Conservation (phyloP, 73 alveolate genomes). For the Tetrahymena malaccensis region DNA sequence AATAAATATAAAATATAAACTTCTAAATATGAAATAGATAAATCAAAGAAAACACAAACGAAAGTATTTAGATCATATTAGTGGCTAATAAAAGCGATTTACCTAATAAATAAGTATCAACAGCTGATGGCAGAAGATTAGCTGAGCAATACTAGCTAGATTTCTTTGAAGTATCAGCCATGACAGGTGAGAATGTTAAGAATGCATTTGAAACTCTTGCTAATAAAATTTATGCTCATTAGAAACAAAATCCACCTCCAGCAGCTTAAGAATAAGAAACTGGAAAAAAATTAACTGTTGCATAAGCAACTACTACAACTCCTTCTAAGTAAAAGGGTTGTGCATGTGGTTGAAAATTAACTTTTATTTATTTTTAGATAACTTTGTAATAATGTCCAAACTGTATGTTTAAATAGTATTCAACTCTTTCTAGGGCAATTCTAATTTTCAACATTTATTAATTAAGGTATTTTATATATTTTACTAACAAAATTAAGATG, state of each 20-base stretch:
- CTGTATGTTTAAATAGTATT: not conserved
- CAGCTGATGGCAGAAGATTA: conserved; percentile 49
- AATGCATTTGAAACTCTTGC: not conserved
- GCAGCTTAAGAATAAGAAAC: not conserved
- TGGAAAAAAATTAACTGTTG: not conserved
- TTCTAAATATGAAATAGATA: not conserved
- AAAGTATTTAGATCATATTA: conserved; percentile 6
- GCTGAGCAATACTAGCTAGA: conserved; percentile 11
- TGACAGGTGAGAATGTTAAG: not conserved
- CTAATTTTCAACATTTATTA: too few species aligned
- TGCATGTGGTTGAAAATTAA: not conserved
- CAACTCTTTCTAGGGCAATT: not conserved
- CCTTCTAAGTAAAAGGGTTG: not conserved
- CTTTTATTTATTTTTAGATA: not conserved
- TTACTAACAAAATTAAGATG: too few species aligned
- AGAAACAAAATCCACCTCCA: not conserved
- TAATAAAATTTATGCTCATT: not conserved
- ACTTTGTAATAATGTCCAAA: not conserved
- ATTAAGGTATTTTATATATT: not conserved
- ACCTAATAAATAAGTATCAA: conserved; percentile 26
- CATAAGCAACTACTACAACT: not conserved
- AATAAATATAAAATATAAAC: not conserved
- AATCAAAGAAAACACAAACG: conserved; percentile 32
- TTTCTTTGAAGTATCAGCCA: not conserved
- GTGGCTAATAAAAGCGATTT: conserved; percentile 44